Evolutionary conservation across 768 basidiomycete genomes (phyloP).

Genomic region (Kwoniella sp.): DNA sequence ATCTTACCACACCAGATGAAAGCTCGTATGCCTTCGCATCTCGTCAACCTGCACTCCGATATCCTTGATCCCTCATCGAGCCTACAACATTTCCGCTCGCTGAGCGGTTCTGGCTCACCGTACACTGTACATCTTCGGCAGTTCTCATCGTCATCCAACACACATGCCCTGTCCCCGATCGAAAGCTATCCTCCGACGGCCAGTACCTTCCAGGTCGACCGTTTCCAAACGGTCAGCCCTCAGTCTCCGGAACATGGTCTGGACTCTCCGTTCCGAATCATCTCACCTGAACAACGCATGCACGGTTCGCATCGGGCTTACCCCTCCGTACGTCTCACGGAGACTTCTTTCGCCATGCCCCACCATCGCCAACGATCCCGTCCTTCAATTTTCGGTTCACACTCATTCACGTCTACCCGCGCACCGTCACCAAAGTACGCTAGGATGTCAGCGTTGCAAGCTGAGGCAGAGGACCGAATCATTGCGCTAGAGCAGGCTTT

Average conservation of each 20-base stretch:
- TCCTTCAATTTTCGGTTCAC: slow-evolving; percentile 8
- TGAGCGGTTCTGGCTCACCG: slow-evolving; percentile 1
- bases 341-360: background rate
- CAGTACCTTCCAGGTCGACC: background rate
- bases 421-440: slow-evolving; percentile 17
- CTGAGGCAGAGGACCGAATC: slow-evolving; percentile 36
- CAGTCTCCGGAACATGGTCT: slow-evolving; percentile 4
- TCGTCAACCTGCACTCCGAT: slow-evolving; percentile 2
- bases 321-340: background rate
- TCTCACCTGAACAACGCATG: slow-evolving; percentile 4
- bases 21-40: slow-evolving; percentile 16
- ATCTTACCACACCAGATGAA: slow-evolving; percentile 23
- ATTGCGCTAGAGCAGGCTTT: slow-evolving; percentile 36
- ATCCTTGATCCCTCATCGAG: background rate
- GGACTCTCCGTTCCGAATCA: slow-evolving; percentile 4
- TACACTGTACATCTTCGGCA: background rate
- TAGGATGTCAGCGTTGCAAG: slow-evolving; percentile 23
- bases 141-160: background rate
- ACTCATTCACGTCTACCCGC: slow-evolving; percentile 1
- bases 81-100: background rate
- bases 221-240: background rate
- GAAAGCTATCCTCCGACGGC: slow-evolving; percentile 13
- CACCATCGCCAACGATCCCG: slow-evolving; percentile 5
- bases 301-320: background rate
- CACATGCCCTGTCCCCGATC: slow-evolving; percentile 8